Evolutionary conservation across 2,329 filamentous ascomycete genomes (phyloP), one percentile per base, ranked within the genome.

Genomic region (Colletotrichum sp.): DNA sequence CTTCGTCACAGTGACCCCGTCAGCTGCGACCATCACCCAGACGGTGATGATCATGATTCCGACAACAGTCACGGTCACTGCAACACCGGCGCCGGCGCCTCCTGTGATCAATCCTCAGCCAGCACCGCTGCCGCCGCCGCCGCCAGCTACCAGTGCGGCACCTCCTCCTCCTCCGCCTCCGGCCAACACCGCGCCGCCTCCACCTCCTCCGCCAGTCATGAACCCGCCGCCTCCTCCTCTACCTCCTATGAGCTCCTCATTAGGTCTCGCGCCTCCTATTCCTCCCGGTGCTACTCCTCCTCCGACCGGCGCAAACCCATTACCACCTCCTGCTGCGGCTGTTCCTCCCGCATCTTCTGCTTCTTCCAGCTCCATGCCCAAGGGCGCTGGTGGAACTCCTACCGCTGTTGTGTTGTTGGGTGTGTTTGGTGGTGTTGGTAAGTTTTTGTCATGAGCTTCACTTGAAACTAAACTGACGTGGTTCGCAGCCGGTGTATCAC

Each of bases 391-490:
- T 5, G 74, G 74, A 8, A 76, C 74, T 8, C 57, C 74, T 5
- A 76, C 74, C 6, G 74, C 74, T 3, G 74, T 76, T 8, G 74
- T 76, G 0, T 62, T 76, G 13, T 16, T 76, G 8, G 74, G 74
- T 24, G 74, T 76, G 4, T 76, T 76, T 22, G 74, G 74, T 9
- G 74, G 74, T 62, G 74, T 76, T 52, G 74, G 74, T 76, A 65
- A 60, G 74, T 32, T 18, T 8, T 36, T 1, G 13, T 15, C 1
- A 15, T 36, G 34, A 15, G 34, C 3, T 36, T 36, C 4, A 15
- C 2, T 13, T 9, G 59, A 8, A 13, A 7, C 4, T 3, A 1
- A 16, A 5, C 70, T 76, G 13, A 76, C 36, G 15, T 24, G 3
- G 2, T 2, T 1, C 13, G n/a, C 10, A 76, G 74, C 74, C 32